Base-by-base conservation (phyloP, 192 early-diverging fungal genomes). In the Backusella westeae region DNA sequence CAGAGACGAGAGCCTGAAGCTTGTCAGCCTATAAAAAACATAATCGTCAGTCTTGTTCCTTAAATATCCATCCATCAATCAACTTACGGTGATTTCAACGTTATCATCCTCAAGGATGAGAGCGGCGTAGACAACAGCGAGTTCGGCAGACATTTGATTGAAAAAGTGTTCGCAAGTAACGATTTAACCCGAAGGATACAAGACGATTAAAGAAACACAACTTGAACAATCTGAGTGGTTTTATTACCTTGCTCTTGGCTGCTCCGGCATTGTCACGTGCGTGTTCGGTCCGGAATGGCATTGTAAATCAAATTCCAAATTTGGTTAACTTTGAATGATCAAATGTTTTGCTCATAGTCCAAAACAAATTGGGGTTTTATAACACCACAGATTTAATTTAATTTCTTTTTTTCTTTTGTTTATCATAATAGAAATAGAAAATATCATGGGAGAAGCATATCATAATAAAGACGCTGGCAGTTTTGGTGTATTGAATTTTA, bases 61-160 rank as follows among this genome's bases (percentile, higher is more conserved):
- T 34, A 35, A 69, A 34, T 3, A 69, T 69, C 26, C 19, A 44
- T 34, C 56, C 35, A 38, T n/a, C 34, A 6, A 1, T 17, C 21
- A 69, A 86, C 90, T 78, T 89, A 97, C 96, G 78, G 96, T 95
- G 89, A 99, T 95, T 79, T 93, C 96, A 85, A 97, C 85, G 82
- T 94, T 91, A 85, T 98, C 98, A 85, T 99, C 98, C 87, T 94
- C 89, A 80, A 99, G 96, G 91, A 98, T 98, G 79, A 99, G 93
- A 67, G 98, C 91, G 76, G 98, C 95, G 92, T 98, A 98, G 69
- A 92, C 92, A 87, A 94, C 90, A 83, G 97, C 96, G 79, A 91
- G 89, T 88, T 99, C 95, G 80, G 91, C 81, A 83, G 81, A 82
- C 79, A 80, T 80, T 26, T 14, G 66, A 59, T 26, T 23, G 4